phyloP scores from a whole-genome alignment of 257 asterid genomes.

The Rubia yunnanensis region DNA sequence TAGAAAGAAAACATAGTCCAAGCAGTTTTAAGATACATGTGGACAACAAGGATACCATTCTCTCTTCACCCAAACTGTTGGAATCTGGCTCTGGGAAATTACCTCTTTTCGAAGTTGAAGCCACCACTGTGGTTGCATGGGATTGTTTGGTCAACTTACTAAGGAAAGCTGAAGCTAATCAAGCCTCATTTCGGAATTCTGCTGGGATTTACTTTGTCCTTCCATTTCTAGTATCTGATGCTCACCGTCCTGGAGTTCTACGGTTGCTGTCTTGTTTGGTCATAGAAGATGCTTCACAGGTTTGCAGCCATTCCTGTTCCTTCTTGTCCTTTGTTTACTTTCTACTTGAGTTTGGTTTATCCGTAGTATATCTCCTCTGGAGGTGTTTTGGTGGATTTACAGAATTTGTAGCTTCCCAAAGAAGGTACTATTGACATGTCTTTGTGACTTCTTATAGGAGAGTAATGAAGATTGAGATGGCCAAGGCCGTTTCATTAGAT shows the following conservation, averaged over 20 bases:
- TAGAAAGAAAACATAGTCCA: slow-evolving; percentile 60
- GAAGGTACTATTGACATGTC: background rate
- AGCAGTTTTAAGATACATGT: slow-evolving; percentile 78
- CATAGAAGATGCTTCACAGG: slow-evolving; percentile 87
- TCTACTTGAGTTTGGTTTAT: background rate
- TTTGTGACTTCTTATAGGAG: background rate
- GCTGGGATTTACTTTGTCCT: slow-evolving; percentile 67
- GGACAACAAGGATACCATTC: slow-evolving; percentile 72
- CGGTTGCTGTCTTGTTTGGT: slow-evolving; percentile 87
- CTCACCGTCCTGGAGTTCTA: slow-evolving; percentile 83
- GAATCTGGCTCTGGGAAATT: slow-evolving; percentile 78
- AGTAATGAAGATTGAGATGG: background rate
- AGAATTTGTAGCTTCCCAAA: background rate
- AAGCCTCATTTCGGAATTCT: slow-evolving; percentile 72
- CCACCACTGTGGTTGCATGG: slow-evolving; percentile 75
- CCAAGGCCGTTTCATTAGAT: background rate
- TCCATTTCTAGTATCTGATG: slow-evolving; percentile 84
- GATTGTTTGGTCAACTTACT: slow-evolving; percentile 84
- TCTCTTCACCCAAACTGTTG: slow-evolving; percentile 82
- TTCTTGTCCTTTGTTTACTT: background rate
- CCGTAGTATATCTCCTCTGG: background rate
- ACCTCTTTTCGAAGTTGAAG: slow-evolving; percentile 74
- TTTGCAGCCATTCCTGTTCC: slow-evolving; percentile 11
- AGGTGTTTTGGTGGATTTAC: background rate
- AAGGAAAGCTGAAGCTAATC: slow-evolving; percentile 90